Base-by-base conservation (phyloP, 2,329 filamentous ascomycete genomes). In the Colletotrichum chlorophyti region DNA sequence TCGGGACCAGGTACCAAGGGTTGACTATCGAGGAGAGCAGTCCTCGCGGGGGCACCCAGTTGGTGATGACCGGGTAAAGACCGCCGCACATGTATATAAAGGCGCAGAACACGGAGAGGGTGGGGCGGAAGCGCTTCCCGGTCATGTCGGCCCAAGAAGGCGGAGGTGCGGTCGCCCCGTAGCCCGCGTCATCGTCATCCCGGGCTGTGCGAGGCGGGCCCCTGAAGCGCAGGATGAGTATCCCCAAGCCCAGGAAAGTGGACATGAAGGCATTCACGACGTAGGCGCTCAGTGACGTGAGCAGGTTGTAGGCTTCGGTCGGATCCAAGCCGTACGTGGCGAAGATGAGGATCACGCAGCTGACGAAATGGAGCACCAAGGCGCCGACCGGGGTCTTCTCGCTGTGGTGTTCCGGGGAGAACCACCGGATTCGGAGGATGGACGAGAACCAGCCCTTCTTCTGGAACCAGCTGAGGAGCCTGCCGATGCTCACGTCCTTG, bases 381-480 rank as follows among this genome's bases (percentile, higher is more conserved):
- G 72, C 72, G 5, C 72, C 72, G 1, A 75, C 67, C 0, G 72
- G 72, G 0, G 72, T 75, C 46, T 68, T 68, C 60, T 75, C 72
- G n/a, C 59, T 61, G 46, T 75, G 72, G 4, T 72, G 62, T 27
- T 73, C 70, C 1, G 73, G 73, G 0, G 68, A 69, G 35, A 74
- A 65, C 70, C 70, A 72, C 0, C 61, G 62, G 1, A 65, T 53
- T 6, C 63, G 63, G 9, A 72, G 59, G 19, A 72, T 52, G 2
- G 64, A 66, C 11, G 58, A 62, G 27, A 73, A 71, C 62, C 65
- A 68, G 1, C 70, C 66, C n/a, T 65, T 67, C 27, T 61, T 63
- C 23, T 70, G 64, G 35, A 74, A 63, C 68, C 69, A 74, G 1
- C 42, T 38, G 5, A 75, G 54, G 0, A 75, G 57, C 2, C 72